Percentiles rank a stretch among this genome's conserved stretches.
Evolutionary conservation across 139 green algal genomes (phyloP).

Genomic region (Chlorella sp.): DNA sequence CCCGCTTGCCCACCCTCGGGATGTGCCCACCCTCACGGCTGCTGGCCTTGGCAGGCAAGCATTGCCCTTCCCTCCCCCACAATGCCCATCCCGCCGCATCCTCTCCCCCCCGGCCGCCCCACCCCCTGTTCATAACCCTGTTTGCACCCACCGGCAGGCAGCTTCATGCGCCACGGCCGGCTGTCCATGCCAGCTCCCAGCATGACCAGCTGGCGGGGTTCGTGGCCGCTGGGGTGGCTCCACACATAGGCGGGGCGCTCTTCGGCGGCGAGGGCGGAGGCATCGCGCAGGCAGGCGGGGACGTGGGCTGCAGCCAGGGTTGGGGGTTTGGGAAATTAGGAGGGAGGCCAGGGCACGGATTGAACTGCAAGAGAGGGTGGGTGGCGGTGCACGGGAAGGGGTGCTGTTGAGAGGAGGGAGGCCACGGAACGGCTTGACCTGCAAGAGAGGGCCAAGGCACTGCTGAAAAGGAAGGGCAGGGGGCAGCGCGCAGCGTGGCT

Average conservation of each 20-base stretch:
- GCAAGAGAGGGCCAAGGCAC: no score
- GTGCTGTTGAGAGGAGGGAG: no score
- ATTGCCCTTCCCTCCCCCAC: not conserved
- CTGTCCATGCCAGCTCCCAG: constrained; percentile 79
- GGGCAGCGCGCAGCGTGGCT: no score
- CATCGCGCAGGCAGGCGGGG: not conserved
- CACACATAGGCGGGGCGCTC: constrained; percentile 12
- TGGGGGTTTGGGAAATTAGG: not conserved
- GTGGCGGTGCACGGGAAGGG: no score
- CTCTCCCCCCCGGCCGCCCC: no score
- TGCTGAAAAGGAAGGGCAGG: no score
- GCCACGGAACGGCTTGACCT: no score
- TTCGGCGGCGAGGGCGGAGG: not conserved
- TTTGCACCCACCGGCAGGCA: constrained; percentile 56
- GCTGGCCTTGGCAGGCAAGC: not conserved
- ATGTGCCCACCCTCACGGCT: no score
- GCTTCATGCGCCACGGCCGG: constrained; percentile 70
- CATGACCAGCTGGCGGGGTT: constrained; percentile 43
- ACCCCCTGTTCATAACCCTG: no score
- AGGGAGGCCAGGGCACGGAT: no score
- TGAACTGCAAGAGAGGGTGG: no score
- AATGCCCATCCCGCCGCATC: not conserved
- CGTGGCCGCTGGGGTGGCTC: not conserved
- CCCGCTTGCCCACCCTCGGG: no score
- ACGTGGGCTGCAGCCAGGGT: not conserved